Base-by-base conservation (phyloP, 495 filamentous ascomycete species). In the Aspergillus cristatus region DNA sequence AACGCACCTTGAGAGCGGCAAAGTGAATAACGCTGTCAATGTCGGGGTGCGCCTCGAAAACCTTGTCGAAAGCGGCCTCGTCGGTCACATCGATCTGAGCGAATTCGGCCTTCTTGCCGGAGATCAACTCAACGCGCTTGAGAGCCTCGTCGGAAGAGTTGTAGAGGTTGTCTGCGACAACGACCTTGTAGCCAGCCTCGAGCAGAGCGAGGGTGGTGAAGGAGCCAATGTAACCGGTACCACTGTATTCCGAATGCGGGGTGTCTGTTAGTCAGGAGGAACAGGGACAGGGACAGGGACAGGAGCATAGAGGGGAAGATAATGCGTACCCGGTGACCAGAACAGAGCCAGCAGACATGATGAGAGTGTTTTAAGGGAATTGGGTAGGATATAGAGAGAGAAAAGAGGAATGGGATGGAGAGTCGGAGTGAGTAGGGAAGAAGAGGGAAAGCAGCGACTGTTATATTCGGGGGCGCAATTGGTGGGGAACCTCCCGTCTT, bases 21-120 rank as follows among this genome's bases (percentile, higher is more conserved):
- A 98, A 98, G 68, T 98, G 91, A 43, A 98, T 96, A 34, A 96
- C 91, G 58, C 84, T 93, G 73, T 94, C 86, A 55, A 98, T 94
- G 49, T 86, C 80, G 18, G 87, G 86, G 65, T 97, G 84, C 34
- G 80, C 84, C 43, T 75, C 70, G 58, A 98, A 96, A 44, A 96
- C 83, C 54, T 81, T 77, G 67, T 95, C 86, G 41, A 97, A 78
- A 22, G 67, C 80, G 25, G 74, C 71, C 59, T 87, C 78, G 56
- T 94, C 75, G 42, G 87, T 94, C 53, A 98, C 74, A 67, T 98
- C 90, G 51, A 81, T 68, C 57, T 93, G 65, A 65, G 83, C 76
- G 64, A 95, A 97, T 35, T 72, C 71, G 30, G 93, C 86, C 50
- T 80, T 79, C 71, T 89, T 94, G 59, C 89, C 88, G 58, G 68